Conservation (phyloP, 164 flowering plant species). For the Vitis vinifera region ASM3070453v1 NC_081823.1:2156001-2156500, state of each 20-base stretch:
- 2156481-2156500: slow-evolving; percentile 27
- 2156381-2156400: slow-evolving; percentile 22
- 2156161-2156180: neutral
- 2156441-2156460: slow-evolving; percentile 32
- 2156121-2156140: slow-evolving; percentile 3
- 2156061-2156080: slow-evolving; percentile 60
- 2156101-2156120: slow-evolving; percentile 8
- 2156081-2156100: slow-evolving; percentile 19
- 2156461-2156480: slow-evolving; percentile 41
- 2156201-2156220: neutral
- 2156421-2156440: neutral
- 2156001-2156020: slow-evolving; percentile 42
- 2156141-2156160: slow-evolving; percentile 10
- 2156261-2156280: slow-evolving; percentile 2
- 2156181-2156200: neutral
- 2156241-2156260: slow-evolving; percentile 15
- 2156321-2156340: neutral
- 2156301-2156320: slow-evolving; percentile 13
- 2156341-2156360: neutral
- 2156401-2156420: slow-evolving; percentile 5
- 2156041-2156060: slow-evolving; percentile 55
- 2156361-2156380: slow-evolving; percentile 10
- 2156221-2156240: slow-evolving; percentile 17
- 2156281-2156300: slow-evolving; percentile 2
- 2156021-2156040: slow-evolving; percentile 14